Evolutionary conservation across 2,329 filamentous ascomycete genomes (phyloP).

Genomic region (Beauveria pseudobassiana): DNA sequence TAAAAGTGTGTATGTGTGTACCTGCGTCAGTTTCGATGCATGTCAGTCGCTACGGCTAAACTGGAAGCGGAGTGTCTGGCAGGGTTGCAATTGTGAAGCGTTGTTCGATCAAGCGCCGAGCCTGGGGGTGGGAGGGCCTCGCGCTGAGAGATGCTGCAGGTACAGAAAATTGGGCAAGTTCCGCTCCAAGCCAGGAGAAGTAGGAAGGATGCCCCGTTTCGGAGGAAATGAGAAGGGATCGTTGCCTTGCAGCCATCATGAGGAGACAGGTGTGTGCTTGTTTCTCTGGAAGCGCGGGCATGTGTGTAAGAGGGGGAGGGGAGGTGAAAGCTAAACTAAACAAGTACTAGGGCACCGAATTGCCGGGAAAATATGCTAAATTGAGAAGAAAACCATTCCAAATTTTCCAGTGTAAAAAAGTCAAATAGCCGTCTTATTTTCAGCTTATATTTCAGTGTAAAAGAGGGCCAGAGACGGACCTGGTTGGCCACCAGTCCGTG

Average conservation of each 20-base stretch:
- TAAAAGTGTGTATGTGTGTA: not conserved
- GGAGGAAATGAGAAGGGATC: slow-evolving; percentile 10
- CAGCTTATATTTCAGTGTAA: not conserved
- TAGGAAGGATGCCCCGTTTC: too few species aligned
- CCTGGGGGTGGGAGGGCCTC: not conserved
- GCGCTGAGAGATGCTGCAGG: not conserved
- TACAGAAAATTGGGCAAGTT: not conserved
- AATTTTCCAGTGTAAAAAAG: not conserved
- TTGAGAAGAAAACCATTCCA: too few species aligned
- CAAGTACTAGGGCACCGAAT: not conserved
- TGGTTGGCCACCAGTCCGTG: not conserved
- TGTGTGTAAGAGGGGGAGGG: not conserved
- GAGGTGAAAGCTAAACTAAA: not conserved
- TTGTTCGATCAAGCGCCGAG: slow-evolving; percentile 6
- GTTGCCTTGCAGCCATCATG: not conserved
- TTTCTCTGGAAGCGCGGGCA: not conserved
- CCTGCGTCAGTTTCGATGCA: not conserved
- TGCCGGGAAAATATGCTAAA: not conserved
- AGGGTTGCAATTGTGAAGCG: not conserved
- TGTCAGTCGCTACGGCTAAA: not conserved
- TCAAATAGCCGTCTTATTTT: not conserved
- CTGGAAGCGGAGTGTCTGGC: too few species aligned
- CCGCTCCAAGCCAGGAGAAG: not conserved
- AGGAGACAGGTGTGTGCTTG: not conserved
- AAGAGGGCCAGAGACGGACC: not conserved